Conservation (phyloP, 495 filamentous ascomycete species). For the Massariosphaeria phaeospora region DNA sequence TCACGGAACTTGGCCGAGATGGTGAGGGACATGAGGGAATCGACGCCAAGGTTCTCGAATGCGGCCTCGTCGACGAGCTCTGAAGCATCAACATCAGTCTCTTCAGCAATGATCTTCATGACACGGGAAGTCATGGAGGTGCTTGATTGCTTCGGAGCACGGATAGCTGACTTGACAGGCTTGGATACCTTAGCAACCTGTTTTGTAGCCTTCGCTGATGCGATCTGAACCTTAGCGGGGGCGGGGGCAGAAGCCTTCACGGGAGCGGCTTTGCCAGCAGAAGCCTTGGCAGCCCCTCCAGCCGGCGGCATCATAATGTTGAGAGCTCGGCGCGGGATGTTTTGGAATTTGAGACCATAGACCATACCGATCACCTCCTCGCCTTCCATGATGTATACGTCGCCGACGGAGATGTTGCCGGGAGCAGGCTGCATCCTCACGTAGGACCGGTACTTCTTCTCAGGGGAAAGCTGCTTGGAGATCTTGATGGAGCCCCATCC, state of each 20-base stretch:
- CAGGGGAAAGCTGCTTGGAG: constrained; percentile 37
- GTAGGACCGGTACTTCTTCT: constrained; percentile 42
- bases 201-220: constrained; percentile 16
- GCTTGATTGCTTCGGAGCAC: constrained; percentile 28
- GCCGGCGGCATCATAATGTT: constrained; percentile 42
- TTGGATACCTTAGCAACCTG: constrained; percentile 5
- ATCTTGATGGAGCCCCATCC: constrained; percentile 44
- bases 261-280: constrained; percentile 22
- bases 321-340: constrained; percentile 43
- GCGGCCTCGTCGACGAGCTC: constrained; percentile 45
- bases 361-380: constrained; percentile 42
- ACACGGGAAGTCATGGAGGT: constrained; percentile 39
- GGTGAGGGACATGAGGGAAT: constrained; percentile 44
- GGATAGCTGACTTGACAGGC: constrained; percentile 12
- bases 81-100: constrained; percentile 43
- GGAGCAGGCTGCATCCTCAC: constrained; percentile 44
- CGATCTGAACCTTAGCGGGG: background rate
- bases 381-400: constrained; percentile 45
- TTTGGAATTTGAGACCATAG: constrained; percentile 44
- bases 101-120: constrained; percentile 45
- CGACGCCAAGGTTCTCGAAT: constrained; percentile 45
- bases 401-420: constrained; percentile 42
- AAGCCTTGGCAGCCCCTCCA: constrained; percentile 26
- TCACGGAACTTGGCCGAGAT: constrained; percentile 46
- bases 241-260: background rate